Evolutionary conservation across 306 rosid genomes (phyloP).

Genomic region (Quercus dentata): DNA sequence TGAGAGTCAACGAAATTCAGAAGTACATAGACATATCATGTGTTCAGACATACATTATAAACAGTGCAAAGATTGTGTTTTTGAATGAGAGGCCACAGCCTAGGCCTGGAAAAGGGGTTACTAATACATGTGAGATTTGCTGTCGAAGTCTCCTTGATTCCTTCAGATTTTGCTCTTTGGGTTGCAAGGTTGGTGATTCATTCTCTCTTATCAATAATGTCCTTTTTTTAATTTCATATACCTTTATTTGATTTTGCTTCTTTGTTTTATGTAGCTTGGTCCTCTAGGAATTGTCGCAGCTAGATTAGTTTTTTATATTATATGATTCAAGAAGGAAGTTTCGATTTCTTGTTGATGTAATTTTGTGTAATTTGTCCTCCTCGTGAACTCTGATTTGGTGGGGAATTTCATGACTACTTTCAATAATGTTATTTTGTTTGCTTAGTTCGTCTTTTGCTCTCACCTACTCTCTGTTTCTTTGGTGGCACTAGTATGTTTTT

Average conservation of each 20-base stretch:
- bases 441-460: background rate
- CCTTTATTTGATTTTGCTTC: background rate
- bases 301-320: no score
- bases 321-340: background rate
- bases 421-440: background rate
- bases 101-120: slow-evolving; percentile 46
- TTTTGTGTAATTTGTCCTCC: background rate
- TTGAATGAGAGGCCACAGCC: slow-evolving; percentile 54
- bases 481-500: no score
- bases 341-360: background rate
- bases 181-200: slow-evolving; percentile 39
- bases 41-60: slow-evolving; percentile 48
- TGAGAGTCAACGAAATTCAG: slow-evolving; percentile 51
- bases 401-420: background rate
- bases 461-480: background rate
- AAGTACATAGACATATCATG: slow-evolving; percentile 37
- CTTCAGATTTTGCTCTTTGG: slow-evolving; percentile 51
- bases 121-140: slow-evolving; percentile 48
- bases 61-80: slow-evolving; percentile 48
- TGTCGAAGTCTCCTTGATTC: slow-evolving; percentile 43
- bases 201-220: background rate
- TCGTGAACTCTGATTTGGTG: no score
- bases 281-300: no score
- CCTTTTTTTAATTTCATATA: background rate
- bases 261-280: background rate